A percentile compares a stretch with the other conserved stretches of the same genome.
phyloP scores from a whole-genome alignment of 331 rosid genomes.

The Quercus phellos region DNA sequence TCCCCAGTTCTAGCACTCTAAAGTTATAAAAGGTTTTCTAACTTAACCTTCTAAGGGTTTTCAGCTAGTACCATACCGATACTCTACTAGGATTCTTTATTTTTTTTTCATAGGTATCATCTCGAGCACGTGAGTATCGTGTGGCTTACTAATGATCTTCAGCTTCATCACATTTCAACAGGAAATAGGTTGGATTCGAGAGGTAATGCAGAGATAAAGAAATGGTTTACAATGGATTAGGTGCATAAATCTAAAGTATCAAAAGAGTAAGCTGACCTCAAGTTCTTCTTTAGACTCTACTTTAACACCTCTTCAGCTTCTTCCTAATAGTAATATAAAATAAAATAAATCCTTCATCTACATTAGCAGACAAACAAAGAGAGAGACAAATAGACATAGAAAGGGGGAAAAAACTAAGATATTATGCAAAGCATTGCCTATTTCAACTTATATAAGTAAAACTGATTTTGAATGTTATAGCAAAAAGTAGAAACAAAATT shows the following conservation, averaged over 20 bases:
- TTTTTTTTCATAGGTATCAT: no score
- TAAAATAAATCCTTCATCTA: not conserved
- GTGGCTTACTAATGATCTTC: no score
- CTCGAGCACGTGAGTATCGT: no score
- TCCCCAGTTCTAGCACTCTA: no score
- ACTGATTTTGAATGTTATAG: not conserved
- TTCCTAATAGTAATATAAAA: not conserved
- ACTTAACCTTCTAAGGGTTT: no score
- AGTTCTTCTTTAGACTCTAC: slow-evolving; percentile 36
- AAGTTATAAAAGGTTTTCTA: no score
- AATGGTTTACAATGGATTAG: not conserved
- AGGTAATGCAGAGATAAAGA: not conserved
- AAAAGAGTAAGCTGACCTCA: slow-evolving; percentile 29
- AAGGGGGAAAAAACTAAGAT: not conserved
- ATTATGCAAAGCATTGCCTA: not conserved
- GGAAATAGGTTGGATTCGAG: not conserved
- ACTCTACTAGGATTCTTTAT: no score
- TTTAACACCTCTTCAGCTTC: slow-evolving; percentile 42
- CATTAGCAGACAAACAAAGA: not conserved
- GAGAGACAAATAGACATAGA: not conserved
- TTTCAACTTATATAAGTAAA: not conserved
- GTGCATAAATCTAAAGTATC: not conserved
- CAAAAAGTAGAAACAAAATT: not conserved
- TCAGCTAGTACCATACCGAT: no score
- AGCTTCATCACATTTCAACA: not conserved